These are phyloP conservation scores for Fraxinus anomala DNA, from an alignment of 257 asterid species.

Conservation along the genomic window DNA sequence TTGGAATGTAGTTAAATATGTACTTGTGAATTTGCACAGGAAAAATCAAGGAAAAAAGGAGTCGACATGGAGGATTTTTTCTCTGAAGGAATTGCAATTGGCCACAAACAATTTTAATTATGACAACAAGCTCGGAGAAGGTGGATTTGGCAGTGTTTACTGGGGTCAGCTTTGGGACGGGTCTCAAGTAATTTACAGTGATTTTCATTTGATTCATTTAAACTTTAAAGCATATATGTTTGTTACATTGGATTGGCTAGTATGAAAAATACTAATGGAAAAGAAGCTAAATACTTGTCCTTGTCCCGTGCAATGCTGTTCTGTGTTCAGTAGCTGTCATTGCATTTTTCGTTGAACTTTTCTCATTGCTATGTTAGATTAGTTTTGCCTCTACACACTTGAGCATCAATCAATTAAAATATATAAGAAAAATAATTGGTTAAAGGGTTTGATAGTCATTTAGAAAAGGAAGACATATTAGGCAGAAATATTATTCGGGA, in stretches of 20 bases:
- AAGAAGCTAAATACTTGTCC: background rate
- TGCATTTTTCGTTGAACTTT: background rate
- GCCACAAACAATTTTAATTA: conserved; percentile 96
- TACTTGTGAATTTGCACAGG: conserved; percentile 38
- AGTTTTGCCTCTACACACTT: conserved; percentile 12
- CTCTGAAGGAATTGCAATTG: conserved; percentile 87
- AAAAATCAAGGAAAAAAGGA: conserved; percentile 57
- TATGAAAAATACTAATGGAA: background rate
- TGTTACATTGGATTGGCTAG: background rate
- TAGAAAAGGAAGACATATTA: background rate
- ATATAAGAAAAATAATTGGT: background rate
- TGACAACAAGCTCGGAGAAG: conserved; percentile 99
- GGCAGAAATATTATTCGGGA: background rate
- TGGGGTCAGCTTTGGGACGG: conserved; percentile 99
- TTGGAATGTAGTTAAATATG: conserved; percentile 20
- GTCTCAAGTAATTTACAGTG: conserved; percentile 64
- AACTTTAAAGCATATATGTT: background rate
- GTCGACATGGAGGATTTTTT: conserved; percentile 82
- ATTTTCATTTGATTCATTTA: conserved; percentile 16
- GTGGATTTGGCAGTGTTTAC: conserved; percentile 97
- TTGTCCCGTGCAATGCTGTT: background rate
- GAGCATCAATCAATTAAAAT: background rate
- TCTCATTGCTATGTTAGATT: background rate
- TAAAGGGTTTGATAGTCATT: background rate
- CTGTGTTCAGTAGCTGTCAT: background rate